Base-by-base conservation (phyloP, 768 basidiomycete genomes). In the Pisolithus sp. region DNA sequence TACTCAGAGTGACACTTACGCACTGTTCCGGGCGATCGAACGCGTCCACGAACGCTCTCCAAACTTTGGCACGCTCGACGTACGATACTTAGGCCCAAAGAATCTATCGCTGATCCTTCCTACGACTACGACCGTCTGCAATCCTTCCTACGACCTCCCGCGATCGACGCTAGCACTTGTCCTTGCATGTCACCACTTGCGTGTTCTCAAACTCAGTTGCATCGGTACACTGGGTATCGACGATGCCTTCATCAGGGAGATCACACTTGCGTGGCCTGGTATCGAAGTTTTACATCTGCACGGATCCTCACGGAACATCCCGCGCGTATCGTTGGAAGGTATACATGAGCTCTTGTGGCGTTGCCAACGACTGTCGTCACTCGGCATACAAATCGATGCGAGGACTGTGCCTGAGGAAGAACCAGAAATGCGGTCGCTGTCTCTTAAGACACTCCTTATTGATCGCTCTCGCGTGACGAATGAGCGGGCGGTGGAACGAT, bases 181-280 rank as follows among this genome's bases (percentile, higher is more conserved):
- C 4, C 56, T 67, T 20, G 34, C 55, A 13, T 63, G 59, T 8
- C 57, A 45, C 10, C 49, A 55, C 4, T 39, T 68, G 5, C 57
- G 60, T 38, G 45, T 41, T 26, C 57, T 67, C 17, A 51, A 56
- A 34, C 54, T 67, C 13, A 49, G 58, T 9, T 60, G 63, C 24
- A 53, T 67, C 0, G 67, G 65, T 9, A 58, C 56, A 38, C 55
- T 68, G 17, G 57, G 60, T 28, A 52, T 68, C n/a, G 59, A 67
- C 24, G 61, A 68, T 23, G 53, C 40, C 2, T 67, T 67, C 47
- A 28, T 67, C 39, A 55, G 48, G 7, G 53, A 59, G 10, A 67
- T 60, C 0, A 68, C 59, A 17, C 49, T 39, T 9, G 67, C 65
- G 1, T 69, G 66, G 66, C 57, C 59, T 10, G 26, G 45, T 2